Conservation (phyloP, 345 rosid species). For the Eucalyptus lansdowneana region DNA sequence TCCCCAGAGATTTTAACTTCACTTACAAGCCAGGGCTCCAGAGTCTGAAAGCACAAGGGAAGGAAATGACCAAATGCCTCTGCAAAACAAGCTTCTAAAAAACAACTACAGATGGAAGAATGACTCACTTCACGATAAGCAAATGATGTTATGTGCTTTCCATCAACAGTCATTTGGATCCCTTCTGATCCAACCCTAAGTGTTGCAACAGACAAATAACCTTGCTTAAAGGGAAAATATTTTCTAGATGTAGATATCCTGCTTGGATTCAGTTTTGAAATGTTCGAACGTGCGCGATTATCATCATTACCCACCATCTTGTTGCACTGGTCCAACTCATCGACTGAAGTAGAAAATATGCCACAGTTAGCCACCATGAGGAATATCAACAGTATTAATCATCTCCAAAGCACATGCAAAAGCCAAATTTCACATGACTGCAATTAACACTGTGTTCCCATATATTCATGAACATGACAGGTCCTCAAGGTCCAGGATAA, state of each 20-base stretch:
- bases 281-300: conserved; percentile 17
- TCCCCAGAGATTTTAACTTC: conserved; percentile 86
- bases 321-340: conserved; percentile 84
- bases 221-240: conserved; percentile 87
- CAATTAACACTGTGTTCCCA: background rate
- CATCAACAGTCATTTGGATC: conserved; percentile 90
- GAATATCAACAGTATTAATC: background rate
- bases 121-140: conserved; percentile 81
- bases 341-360: conserved; percentile 26
- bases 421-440: background rate
- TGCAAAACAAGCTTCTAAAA: background rate
- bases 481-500: background rate
- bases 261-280: conserved; percentile 11
- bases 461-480: background rate
- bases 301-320: conserved; percentile 70
- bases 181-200: conserved; percentile 89
- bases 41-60: conserved; percentile 36
- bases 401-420: background rate
- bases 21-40: conserved; percentile 96
- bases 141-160: conserved; percentile 92
- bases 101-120: background rate
- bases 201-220: conserved; percentile 78
- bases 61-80: background rate
- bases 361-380: background rate
- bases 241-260: conserved; percentile 20